These are phyloP conservation scores for Metschnikowia proteae DNA, from an alignment of 805 yeast species.

Conservation along the genomic window DNA sequence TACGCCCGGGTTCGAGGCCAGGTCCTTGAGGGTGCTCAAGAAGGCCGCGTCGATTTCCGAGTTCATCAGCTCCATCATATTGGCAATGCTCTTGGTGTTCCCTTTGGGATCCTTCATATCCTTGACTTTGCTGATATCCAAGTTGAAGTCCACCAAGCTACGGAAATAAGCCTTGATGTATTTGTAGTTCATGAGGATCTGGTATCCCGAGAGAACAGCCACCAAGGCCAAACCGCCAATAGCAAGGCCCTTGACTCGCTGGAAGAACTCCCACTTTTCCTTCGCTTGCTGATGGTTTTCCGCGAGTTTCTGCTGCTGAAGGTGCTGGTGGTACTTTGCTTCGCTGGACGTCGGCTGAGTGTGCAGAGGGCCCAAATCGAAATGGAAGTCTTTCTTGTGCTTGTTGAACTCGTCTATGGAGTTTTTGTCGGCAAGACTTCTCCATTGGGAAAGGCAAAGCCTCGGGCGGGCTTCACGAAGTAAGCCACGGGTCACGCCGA, in stretches of 20 bases:
- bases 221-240: slow-evolving; percentile 41
- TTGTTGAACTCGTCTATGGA: slow-evolving; percentile 39
- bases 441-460: background rate
- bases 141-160: slow-evolving; percentile 31
- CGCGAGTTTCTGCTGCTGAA: slow-evolving; percentile 27
- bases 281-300: slow-evolving; percentile 25
- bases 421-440: slow-evolving; percentile 6
- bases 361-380: slow-evolving; percentile 8
- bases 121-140: slow-evolving; percentile 37
- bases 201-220: slow-evolving; percentile 39
- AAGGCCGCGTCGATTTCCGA: slow-evolving; percentile 22
- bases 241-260: slow-evolving; percentile 43
- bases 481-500: too few relatives aligned
- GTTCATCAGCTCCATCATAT: slow-evolving; percentile 25
- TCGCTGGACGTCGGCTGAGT: slow-evolving; percentile 32
- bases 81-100: slow-evolving; percentile 26
- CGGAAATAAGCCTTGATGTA: slow-evolving; percentile 32
- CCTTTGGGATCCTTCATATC: slow-evolving; percentile 30
- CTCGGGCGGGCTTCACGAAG: background rate
- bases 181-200: slow-evolving; percentile 41
- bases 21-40: slow-evolving; percentile 20
- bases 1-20: slow-evolving; percentile 29
- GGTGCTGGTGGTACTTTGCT: slow-evolving; percentile 29
- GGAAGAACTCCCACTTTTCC: slow-evolving; percentile 36
- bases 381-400: slow-evolving; percentile 27